These are phyloP conservation scores for Geum urbanum DNA, from an alignment of 306 rosid genomes.

Conservation along the genomic window DNA sequence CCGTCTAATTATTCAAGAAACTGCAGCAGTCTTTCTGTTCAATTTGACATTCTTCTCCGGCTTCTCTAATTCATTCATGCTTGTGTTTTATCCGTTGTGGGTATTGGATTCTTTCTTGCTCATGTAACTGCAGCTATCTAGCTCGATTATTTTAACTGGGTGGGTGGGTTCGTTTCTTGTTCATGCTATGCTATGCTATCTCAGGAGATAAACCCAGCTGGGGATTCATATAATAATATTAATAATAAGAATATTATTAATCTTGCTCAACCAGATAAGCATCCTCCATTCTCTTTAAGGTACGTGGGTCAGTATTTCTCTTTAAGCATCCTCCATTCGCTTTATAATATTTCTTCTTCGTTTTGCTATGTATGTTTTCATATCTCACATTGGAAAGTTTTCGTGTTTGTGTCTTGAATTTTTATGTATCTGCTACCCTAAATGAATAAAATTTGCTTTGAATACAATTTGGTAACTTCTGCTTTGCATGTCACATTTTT, in stretches of 20 bases:
- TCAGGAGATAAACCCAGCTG: slow-evolving; percentile 36
- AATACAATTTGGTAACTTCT: neutral
- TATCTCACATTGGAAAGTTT: neutral
- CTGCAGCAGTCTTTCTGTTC: too few species aligned
- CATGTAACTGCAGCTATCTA: too few species aligned
- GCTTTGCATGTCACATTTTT: slow-evolving; percentile 5
- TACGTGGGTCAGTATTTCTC: slow-evolving; percentile 34
- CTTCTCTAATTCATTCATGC: too few species aligned
- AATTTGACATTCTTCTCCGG: too few species aligned
- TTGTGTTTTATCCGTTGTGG: too few species aligned
- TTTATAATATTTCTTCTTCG: slow-evolving; percentile 18
- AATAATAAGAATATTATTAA: slow-evolving; percentile 12
- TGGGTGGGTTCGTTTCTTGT: slow-evolving; percentile 23
- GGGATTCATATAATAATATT: neutral
- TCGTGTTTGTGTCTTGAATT: too few species aligned
- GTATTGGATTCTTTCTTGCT: too few species aligned
- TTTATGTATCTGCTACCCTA: too few species aligned
- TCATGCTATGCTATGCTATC: slow-evolving; percentile 25
- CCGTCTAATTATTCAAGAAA: too few species aligned
- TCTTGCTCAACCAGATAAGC: slow-evolving; percentile 21
- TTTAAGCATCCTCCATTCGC: slow-evolving; percentile 43
- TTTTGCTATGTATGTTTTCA: neutral
- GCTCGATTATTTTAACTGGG: slow-evolving; percentile 23
- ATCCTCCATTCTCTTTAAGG: slow-evolving; percentile 57
- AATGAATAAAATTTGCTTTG: neutral